phyloP scores from a whole-genome alignment of 305 asterid genomes.

The Rubia balearica region DNA sequence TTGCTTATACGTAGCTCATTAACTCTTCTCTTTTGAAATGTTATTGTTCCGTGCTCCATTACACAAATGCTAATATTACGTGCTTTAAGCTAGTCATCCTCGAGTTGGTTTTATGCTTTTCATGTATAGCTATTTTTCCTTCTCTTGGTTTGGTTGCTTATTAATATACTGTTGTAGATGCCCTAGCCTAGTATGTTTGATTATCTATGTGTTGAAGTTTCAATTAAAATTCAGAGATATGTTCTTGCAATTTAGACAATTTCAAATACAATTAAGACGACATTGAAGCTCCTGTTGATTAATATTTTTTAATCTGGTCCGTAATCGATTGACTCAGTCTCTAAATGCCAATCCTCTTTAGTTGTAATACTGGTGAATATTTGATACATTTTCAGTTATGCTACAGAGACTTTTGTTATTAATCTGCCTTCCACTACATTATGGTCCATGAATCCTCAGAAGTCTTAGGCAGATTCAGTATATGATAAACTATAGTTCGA shows the following conservation, averaged over 20 bases:
- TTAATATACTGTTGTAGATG: neutral
- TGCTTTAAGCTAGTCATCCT: neutral
- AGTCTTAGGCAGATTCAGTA: neutral
- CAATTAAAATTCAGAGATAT: neutral
- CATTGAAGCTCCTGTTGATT: no score
- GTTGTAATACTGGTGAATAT: neutral
- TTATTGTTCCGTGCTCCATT: neutral
- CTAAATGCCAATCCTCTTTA: neutral
- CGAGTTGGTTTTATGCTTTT: neutral
- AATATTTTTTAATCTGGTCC: neutral
- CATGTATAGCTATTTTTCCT: neutral
- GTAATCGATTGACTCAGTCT: neutral
- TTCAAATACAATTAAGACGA: no score
- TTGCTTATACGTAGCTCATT: neutral
- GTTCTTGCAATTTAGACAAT: neutral
- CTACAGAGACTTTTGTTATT: no score
- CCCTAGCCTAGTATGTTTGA: no score
- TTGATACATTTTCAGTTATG: neutral
- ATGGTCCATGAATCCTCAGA: neutral
- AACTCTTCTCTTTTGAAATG: neutral
- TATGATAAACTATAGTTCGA: no score
- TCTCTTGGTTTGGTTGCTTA: neutral
- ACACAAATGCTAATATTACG: neutral
- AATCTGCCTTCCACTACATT: neutral
- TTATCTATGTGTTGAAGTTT: neutral